A percentile compares a stretch with the other conserved stretches of the same genome.
Evolutionary conservation across 225 moss, liverwort and hornwort genomes (phyloP).

Genomic region (Straminergon stramineum): DNA sequence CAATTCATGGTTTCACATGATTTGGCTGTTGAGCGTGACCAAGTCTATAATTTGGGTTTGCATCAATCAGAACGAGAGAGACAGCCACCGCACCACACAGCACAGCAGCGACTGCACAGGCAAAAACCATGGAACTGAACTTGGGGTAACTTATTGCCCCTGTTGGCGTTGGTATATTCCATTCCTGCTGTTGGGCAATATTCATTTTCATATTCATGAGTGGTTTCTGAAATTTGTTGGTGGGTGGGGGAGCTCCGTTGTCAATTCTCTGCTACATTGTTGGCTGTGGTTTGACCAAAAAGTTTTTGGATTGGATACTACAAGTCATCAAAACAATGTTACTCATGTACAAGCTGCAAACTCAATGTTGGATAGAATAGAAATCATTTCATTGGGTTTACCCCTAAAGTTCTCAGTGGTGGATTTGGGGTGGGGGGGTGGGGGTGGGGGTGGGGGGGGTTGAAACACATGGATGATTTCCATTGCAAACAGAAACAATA

Average conservation of each 20-base stretch:
- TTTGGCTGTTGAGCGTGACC: neutral
- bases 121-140: neutral
- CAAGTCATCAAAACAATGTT: neutral
- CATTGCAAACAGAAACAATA: no score
- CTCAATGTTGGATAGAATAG: neutral
- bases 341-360: neutral
- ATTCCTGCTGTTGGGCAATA: neutral
- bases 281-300: neutral
- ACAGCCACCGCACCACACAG: no score
- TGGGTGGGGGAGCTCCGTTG: fast-evolving
- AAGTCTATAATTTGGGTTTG: neutral
- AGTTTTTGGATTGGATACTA: no score
- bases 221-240: neutral
- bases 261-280: neutral
- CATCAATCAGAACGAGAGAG: neutral
- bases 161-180: neutral
- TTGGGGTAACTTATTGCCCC: neutral
- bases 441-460: no score
- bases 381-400: neutral
- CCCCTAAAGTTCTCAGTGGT: fast-evolving
- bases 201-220: neutral
- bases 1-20: neutral
- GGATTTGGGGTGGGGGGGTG: no score
- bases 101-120: neutral
- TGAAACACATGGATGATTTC: no score